phyloP scores from a whole-genome alignment of 495 filamentous ascomycete species.

The Xylaria nigripes region DNA sequence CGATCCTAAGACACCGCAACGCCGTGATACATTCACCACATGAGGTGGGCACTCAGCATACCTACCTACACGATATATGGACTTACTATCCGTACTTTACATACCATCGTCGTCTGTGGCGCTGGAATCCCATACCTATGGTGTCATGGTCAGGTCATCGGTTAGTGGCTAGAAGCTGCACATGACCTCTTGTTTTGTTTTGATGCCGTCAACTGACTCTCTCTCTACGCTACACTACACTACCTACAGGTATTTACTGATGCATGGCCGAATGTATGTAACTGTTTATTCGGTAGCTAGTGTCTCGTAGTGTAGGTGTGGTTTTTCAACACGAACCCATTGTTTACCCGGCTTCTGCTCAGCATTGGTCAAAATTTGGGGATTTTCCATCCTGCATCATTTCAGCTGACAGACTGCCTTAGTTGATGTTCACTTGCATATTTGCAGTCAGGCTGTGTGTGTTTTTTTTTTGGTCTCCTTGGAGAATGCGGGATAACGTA shows the following conservation, averaged over 20 bases:
- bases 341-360: no score
- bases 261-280: no score
- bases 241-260: no score
- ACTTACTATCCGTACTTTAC: no score
- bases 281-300: no score
- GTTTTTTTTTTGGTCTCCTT: no score
- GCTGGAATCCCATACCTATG: neutral
- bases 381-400: neutral
- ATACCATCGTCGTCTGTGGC: no score
- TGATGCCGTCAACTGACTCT: conserved; percentile 10
- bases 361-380: neutral
- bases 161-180: neutral
- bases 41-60: no score
- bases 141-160: neutral
- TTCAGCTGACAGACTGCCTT: neutral
- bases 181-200: conserved; percentile 9
- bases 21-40: neutral
- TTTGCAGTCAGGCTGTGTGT: neutral
- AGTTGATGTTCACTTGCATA: neutral
- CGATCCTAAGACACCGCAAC: neutral
- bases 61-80: no score
- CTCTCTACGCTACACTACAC: no score
- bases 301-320: neutral
- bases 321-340: no score
- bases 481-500: neutral